Base-by-base conservation (phyloP, 164 flowering plant genomes). In the Macadamia tetraphylla region DNA sequence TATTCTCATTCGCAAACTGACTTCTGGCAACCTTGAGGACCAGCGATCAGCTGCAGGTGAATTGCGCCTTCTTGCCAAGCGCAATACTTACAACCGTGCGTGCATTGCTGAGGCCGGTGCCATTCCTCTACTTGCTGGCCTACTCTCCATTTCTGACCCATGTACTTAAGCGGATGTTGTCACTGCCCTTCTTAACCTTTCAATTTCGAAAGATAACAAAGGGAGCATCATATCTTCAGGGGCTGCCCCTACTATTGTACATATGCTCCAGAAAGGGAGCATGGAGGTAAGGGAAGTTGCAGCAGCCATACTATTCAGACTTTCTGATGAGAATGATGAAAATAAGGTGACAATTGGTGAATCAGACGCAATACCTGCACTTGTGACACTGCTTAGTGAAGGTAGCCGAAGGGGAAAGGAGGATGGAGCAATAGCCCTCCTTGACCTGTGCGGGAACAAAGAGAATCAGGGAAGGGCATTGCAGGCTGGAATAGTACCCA, bases 61-160 rank as follows among this genome's bases (percentile, higher is more conserved):
- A 46, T 35, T 65, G 43, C 67, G 67, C 42, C 56, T 52, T 56
- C 67, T 65, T 31, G 56, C 67, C 14, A 65, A 65, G 29, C 59
- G 57, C 31, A 65, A 52, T 9, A 12, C 59, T 11, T 46, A 65
- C 46, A 65, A 53, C 46, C 56, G 67, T 52, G 40, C 52, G n/a
- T 53, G 56, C 59, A 65, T 65, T 32, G 67, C 67, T 31, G 56
- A 65, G 35, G 59, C 29, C 15, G 67, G 67, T 31, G 67, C 59
- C 17, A 53, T 65, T 10, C 59, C 67, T 18, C 48, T 56, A 9
- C 44, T 65, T n/a, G 67, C 52, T 23, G 42, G 23, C 29, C 67
- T 65, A 29, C 43, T 65, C 59, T n/a, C 29, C 12, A 13, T 40
- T 6, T 44, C 59, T 14, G 67, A 65, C 9, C 18, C 59, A 3